Base-by-base conservation (phyloP, 495 filamentous ascomycete species). In the Daldinia childiae region DNA sequence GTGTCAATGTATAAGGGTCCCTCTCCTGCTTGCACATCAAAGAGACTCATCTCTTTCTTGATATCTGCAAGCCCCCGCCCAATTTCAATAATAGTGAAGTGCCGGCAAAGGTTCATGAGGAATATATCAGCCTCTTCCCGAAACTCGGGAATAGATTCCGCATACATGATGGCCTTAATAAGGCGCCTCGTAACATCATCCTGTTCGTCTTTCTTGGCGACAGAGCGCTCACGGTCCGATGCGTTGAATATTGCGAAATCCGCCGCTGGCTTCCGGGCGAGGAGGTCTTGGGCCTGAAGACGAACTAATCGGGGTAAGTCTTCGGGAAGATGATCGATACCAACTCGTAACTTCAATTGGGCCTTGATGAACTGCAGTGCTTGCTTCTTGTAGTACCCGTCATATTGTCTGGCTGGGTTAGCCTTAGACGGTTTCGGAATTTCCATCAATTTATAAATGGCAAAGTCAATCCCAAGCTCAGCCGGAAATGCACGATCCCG, bases 31-130 rank as follows among this genome's bases (percentile, higher is more conserved):
- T 87, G 83, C 6, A 94, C 92, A 75, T 96, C 89, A 69, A 98
- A 99, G 4, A 90, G 86, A 68, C 90, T 90, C 27, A 81, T 85
- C 19, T 80, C 85, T 59, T 92, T 92, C 77, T 92, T 91, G 71
- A 89, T 82, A 61, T 95, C 89, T 29, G 90, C 87, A 50, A 98
- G 83, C 14, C 92, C 88, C 58, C 88, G 87, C 48, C 93, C 94
- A 7, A 98, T 82, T 80, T 99, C 96, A n/a, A 98, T 81, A 54
- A 99, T 85, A 1, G 93, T 91, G 66, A 98, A 94, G 78, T 99
- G 96, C 21, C 90, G 89, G 73, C 91, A 94, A 3, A 98, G 80
- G 77, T 96, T 91, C 8, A 88, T 83, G 14, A 97, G 84, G 58
- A 98, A 88, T 2, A 86, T 73, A 29, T 86, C 88, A 1, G 94